A percentile compares a stretch with the other conserved stretches of the same genome.
phyloP scores from a whole-genome alignment of 495 filamentous ascomycete species.

The Cairneyella variabilis region DNA sequence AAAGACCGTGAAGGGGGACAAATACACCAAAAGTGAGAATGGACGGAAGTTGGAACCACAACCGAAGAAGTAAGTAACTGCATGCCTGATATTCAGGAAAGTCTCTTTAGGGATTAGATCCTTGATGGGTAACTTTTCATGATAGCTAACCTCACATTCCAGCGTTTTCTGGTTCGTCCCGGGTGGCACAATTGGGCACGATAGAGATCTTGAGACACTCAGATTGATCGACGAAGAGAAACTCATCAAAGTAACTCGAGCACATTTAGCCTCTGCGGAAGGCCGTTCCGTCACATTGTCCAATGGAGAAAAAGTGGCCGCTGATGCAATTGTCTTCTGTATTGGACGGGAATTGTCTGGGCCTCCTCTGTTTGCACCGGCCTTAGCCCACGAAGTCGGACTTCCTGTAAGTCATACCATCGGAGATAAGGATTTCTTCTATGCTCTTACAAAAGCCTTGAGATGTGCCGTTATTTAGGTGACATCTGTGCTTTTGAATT shows the following conservation, averaged over 20 bases:
- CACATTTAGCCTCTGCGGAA: not conserved
- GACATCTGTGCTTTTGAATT: too few relatives aligned
- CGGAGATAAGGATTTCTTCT: too few relatives aligned
- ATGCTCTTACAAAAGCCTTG: too few relatives aligned
- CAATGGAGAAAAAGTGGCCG: constrained; percentile 9
- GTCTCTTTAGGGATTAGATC: not conserved
- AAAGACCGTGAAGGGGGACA: not conserved
- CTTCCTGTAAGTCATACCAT: constrained; percentile 2
- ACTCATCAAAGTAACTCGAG: constrained; percentile 4
- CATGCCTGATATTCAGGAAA: too few relatives aligned
- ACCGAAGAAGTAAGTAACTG: not conserved
- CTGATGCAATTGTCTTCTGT: constrained; percentile 28
- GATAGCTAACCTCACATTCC: too few relatives aligned
- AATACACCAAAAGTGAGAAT: constrained; percentile 16
- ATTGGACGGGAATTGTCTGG: constrained; percentile 27
- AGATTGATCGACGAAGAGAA: constrained; percentile 7
- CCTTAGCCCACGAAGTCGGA: constrained; percentile 4
- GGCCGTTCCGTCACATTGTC: constrained; percentile 4
- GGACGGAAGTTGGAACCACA: constrained; percentile 12
- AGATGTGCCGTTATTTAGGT: too few relatives aligned
- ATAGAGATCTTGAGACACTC: constrained; percentile 1
- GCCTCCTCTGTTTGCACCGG: constrained; percentile 6
- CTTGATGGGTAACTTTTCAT: too few relatives aligned
- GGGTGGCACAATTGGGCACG: constrained; percentile 5
- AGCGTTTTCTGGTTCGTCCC: constrained; percentile 15